phyloP scores from a whole-genome alignment of 2,329 filamentous ascomycete genomes.

The Alternaria angustiovoidea region DNA sequence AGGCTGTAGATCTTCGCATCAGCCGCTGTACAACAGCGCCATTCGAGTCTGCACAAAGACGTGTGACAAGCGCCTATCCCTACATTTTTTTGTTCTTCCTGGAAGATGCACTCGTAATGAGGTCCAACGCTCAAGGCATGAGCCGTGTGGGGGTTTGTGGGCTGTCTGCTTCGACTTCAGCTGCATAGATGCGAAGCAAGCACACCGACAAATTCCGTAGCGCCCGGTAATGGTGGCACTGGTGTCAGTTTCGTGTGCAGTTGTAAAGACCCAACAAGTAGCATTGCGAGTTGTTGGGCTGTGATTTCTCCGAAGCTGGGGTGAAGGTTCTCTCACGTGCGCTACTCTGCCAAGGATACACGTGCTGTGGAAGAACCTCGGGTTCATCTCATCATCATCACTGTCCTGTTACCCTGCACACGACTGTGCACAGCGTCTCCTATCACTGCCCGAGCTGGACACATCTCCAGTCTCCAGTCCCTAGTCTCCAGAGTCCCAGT shows the following conservation, averaged over 20 bases:
- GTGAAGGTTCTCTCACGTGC: not conserved
- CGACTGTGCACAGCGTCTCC: constrained; percentile 1
- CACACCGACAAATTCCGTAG: constrained; percentile 19
- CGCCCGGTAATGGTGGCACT: constrained; percentile 10
- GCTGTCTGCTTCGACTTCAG: constrained; percentile 4
- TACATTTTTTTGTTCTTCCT: constrained; percentile 6
- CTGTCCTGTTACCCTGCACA: not conserved
- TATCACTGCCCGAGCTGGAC: not conserved
- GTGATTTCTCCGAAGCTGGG: not conserved
- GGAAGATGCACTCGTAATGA: constrained; percentile 1
- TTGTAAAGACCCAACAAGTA: not conserved
- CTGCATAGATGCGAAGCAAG: constrained; percentile 16
- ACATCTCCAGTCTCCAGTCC: not conserved
- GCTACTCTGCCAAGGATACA: not conserved
- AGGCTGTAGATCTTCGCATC: constrained; percentile 15
- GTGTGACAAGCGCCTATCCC: constrained; percentile 21
- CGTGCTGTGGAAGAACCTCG: not conserved
- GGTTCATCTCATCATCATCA: not conserved
- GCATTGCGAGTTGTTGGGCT: not conserved
- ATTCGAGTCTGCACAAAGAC: constrained; percentile 14
- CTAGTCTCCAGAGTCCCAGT: not conserved
- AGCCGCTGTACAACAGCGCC: constrained; percentile 22
- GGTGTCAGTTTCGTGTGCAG: not conserved
- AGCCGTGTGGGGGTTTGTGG: constrained; percentile 15
- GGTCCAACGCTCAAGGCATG: not conserved